Conservation (phyloP, 495 filamentous ascomycete species). For the Lasiosphaeria miniovina region DNA sequence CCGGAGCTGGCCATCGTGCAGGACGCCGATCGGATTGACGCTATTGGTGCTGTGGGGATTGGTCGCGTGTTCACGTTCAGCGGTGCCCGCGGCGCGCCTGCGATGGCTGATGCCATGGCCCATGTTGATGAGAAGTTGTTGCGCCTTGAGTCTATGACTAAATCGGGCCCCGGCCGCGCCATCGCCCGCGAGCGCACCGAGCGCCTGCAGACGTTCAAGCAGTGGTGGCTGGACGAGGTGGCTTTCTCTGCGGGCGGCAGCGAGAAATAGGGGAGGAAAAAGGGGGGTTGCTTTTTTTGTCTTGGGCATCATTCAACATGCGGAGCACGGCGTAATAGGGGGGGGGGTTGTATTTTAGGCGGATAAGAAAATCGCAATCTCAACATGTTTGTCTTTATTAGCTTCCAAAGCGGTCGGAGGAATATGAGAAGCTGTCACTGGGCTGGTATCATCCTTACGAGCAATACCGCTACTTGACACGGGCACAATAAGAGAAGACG, state of each 20-base stretch:
- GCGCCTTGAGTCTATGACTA: conserved; percentile 74
- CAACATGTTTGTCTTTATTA: no score
- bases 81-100: conserved; percentile 53
- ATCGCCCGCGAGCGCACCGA: conserved; percentile 65
- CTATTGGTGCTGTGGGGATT: conserved; percentile 81
- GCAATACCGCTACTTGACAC: no score
- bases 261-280: conserved; percentile 1
- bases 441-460: no score
- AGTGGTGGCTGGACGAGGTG: conserved; percentile 72
- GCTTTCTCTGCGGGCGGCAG: conserved; percentile 16
- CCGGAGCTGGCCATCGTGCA: conserved; percentile 82
- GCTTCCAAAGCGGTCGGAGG: no score
- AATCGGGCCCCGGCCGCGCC: conserved; percentile 66
- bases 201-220: conserved; percentile 59
- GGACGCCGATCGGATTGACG: conserved; percentile 87
- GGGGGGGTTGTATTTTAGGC: no score
- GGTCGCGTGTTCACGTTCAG: conserved; percentile 75
- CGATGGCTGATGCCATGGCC: conserved; percentile 60
- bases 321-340: background rate
- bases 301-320: background rate
- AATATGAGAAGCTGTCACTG: no score
- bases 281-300: background rate
- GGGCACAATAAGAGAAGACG: no score
- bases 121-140: conserved; percentile 82
- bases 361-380: no score